Evolutionary conservation across 2,329 filamentous ascomycete species (phyloP).

Genomic region (Endothia cerciana): DNA sequence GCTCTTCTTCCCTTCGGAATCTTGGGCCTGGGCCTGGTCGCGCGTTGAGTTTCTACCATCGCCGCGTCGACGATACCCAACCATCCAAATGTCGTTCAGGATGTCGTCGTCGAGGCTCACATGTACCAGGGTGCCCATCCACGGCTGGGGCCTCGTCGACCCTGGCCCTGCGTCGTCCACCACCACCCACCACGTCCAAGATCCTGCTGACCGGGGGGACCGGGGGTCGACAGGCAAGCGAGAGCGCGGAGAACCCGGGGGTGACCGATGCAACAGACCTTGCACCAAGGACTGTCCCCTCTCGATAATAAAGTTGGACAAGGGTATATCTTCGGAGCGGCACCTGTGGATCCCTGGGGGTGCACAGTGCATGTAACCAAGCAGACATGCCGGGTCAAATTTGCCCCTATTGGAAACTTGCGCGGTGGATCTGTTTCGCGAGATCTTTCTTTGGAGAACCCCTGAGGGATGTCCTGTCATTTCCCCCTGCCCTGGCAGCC

Average conservation of each 20-base stretch:
- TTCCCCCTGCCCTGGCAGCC: constrained; percentile 23
- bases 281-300: constrained; percentile 15
- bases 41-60: too few species aligned
- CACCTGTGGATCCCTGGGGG: constrained; percentile 1
- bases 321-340: constrained; percentile 18
- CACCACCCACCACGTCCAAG: constrained; percentile 8
- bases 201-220: constrained; percentile 18
- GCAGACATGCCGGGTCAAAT: constrained; percentile 25
- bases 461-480: constrained; percentile 29
- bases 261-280: constrained; percentile 22
- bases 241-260: constrained; percentile 27
- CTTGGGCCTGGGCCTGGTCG: background rate
- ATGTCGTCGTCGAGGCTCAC: constrained; percentile 22
- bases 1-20: background rate
- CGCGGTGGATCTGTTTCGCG: constrained; percentile 28
- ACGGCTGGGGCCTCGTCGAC: constrained; percentile 1
- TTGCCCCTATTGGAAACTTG: constrained; percentile 26
- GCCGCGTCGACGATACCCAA: background rate
- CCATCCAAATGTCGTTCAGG: constrained; percentile 14
- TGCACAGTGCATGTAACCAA: constrained; percentile 21
- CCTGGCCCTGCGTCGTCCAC: constrained; percentile 10
- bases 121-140: constrained; percentile 15
- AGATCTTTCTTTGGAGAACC: constrained; percentile 30
- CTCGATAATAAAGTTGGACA: constrained; percentile 29
- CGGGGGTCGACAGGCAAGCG: background rate